A percentile compares a stretch with the other conserved stretches of the same genome.
These are phyloP conservation scores for Russula sp. DNA, from an alignment of 768 basidiomycete species.

Conservation along the genomic window DNA sequence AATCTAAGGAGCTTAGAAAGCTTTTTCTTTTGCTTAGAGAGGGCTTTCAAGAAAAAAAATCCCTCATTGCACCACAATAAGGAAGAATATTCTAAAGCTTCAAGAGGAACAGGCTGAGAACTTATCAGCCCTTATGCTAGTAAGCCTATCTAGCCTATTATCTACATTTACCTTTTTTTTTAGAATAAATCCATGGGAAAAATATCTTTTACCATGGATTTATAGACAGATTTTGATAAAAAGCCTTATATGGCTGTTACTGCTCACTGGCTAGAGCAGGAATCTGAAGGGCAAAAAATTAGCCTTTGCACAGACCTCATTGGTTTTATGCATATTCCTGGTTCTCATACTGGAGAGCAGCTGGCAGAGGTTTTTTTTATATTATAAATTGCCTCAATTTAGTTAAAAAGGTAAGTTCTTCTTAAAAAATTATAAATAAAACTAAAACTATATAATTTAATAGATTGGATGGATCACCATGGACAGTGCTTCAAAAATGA, in stretches of 20 bases:
- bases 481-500: too few relatives aligned
- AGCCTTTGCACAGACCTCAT: background rate
- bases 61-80: background rate
- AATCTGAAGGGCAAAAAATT: background rate
- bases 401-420: too few relatives aligned
- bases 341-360: background rate
- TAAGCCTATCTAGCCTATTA: background rate
- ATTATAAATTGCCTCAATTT: background rate
- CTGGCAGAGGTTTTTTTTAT: background rate
- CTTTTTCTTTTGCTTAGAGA: background rate
- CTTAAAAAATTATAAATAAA: too few relatives aligned
- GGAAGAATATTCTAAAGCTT: background rate
- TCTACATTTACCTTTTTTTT: background rate
- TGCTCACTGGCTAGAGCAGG: background rate
- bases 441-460: too few relatives aligned
- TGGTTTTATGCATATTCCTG: background rate
- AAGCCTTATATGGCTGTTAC: slow-evolving; percentile 1
- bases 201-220: slow-evolving; percentile 1
- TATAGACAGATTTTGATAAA: background rate
- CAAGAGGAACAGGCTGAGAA: background rate
- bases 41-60: background rate
- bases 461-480: too few relatives aligned
- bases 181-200: background rate
- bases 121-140: background rate
- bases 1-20: background rate